Base-by-base conservation (phyloP, 2,329 filamentous ascomycete species). In the Aureobasidium melanogenum region DNA sequence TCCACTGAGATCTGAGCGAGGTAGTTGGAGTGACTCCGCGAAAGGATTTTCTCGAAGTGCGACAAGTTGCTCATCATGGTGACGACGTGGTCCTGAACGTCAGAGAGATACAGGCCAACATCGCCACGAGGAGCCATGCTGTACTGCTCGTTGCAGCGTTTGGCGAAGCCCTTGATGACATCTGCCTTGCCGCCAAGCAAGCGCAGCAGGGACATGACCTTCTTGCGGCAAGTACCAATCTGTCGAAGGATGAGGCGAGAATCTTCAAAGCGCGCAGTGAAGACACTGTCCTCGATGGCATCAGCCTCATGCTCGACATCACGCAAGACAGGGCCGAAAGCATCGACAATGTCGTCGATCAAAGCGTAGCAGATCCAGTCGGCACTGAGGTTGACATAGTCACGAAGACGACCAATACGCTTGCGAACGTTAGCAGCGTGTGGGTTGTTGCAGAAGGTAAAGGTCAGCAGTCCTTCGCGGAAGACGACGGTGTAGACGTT, bases 281-380 rank as follows among this genome's bases (percentile, higher is more conserved):
- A 97, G 54, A 99, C 92, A 61, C 92, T 88, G 67, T 99, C 94
- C 73, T 99, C 94, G 63, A 99, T 97, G 12, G 84, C 84, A 72
- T 99, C 94, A 0, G 93, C 92, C 69, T 96, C 90, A 19, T 85
- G 76, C 75, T 99, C 94, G 56, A 96, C 88, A 60, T 89, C 87
- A 61, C 85, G 86, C 65, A 99, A 96, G 32, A 91, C 86, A 15
- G 93, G 93, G 0, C 89, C 92, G 70, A 97, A 99, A 24, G 86
- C 90, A 77, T 99, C 94, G 63, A 97, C 94, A 70, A 99, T 99
- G 71, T 99, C 91, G 74, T 99, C 94, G 72, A 99, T 97, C 70
- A 99, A 82, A 46, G 94, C 94, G 72, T 99, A 99, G 79, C 94
- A 99, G 68, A 97, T 95, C 93, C 95, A 99, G 75, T 99, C 94